Evolutionary conservation across 306 rosid genomes (phyloP).

Genomic region (Inga laurina): DNA sequence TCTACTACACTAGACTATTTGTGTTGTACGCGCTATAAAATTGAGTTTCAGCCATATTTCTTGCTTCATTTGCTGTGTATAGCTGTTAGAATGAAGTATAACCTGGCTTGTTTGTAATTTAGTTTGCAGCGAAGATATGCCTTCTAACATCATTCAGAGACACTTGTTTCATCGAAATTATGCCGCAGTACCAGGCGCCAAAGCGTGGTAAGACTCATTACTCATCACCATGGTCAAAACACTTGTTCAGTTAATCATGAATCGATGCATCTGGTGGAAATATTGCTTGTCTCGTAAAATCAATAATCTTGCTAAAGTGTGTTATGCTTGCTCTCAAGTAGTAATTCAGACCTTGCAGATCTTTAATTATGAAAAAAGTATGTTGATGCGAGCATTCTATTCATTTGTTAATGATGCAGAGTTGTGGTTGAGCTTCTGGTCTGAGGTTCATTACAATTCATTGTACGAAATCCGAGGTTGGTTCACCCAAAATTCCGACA

Average conservation of each 20-base stretch:
- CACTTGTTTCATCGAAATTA: slow-evolving; percentile 62
- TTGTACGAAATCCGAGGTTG: slow-evolving; percentile 62
- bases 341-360: neutral
- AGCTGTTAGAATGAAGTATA: slow-evolving; percentile 8
- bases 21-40: neutral
- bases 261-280: neutral
- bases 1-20: neutral
- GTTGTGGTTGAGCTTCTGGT: slow-evolving; percentile 85
- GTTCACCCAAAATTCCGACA: slow-evolving; percentile 7
- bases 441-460: slow-evolving; percentile 77
- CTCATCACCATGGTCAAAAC: neutral
- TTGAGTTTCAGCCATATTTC: neutral
- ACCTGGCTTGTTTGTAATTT: slow-evolving; percentile 42
- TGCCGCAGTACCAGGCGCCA: slow-evolving; percentile 51
- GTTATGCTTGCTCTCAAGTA: neutral
- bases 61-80: neutral
- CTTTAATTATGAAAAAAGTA: neutral
- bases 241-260: neutral
- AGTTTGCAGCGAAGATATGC: slow-evolving; percentile 73
- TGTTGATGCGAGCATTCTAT: neutral
- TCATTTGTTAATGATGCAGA: slow-evolving; percentile 58
- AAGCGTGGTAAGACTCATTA: slow-evolving; percentile 52
- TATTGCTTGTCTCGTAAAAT: neutral
- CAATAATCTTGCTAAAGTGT: neutral
- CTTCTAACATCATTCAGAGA: slow-evolving; percentile 72